Evolutionary conservation across 805 yeast species (phyloP).

Genomic region (Yarrowia yakushimensis): DNA sequence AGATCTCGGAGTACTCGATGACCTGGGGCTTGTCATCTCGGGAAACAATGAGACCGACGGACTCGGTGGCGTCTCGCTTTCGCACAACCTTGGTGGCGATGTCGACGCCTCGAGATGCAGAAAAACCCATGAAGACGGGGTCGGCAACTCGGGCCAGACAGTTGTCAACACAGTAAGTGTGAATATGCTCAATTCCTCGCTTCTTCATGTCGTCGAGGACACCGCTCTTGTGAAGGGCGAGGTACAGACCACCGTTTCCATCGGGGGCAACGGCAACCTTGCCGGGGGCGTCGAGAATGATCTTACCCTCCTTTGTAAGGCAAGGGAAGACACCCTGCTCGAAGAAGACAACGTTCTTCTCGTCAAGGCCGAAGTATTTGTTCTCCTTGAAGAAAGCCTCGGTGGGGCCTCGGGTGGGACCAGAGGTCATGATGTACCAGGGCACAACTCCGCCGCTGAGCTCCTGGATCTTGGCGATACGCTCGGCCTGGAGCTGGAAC

Average conservation of each 20-base stretch:
- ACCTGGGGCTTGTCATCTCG: slow-evolving; percentile 69
- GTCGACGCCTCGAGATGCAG: slow-evolving; percentile 61
- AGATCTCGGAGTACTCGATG: slow-evolving; percentile 90
- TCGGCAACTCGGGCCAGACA: slow-evolving; percentile 89
- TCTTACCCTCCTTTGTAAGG: slow-evolving; percentile 66
- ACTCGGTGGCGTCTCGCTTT: slow-evolving; percentile 80
- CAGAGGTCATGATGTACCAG: slow-evolving; percentile 95
- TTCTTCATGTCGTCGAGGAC: slow-evolving; percentile 62
- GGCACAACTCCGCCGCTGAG: slow-evolving; percentile 48
- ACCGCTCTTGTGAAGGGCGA: slow-evolving; percentile 64
- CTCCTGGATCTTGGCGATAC: slow-evolving; percentile 60
- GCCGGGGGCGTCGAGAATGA: slow-evolving; percentile 56
- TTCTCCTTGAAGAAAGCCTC: slow-evolving; percentile 62
- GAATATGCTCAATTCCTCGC: slow-evolving; percentile 80
- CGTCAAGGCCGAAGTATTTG: slow-evolving; percentile 65
- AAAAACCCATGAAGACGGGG: slow-evolving; percentile 83
- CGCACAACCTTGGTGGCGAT: slow-evolving; percentile 94
- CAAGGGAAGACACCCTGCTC: slow-evolving; percentile 97
- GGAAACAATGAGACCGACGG: slow-evolving; percentile 84
- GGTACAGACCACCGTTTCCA: slow-evolving; percentile 96
- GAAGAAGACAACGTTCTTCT: slow-evolving; percentile 67
- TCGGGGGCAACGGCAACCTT: slow-evolving; percentile 84
- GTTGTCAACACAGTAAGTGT: slow-evolving; percentile 97
- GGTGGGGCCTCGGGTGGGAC: slow-evolving; percentile 75
- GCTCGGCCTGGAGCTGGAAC: slow-evolving; percentile 91